Evolutionary conservation across 768 basidiomycete genomes (phyloP), one percentile per base, ranked within the genome.

Genomic region (Sporobolomyces phaffii): DNA sequence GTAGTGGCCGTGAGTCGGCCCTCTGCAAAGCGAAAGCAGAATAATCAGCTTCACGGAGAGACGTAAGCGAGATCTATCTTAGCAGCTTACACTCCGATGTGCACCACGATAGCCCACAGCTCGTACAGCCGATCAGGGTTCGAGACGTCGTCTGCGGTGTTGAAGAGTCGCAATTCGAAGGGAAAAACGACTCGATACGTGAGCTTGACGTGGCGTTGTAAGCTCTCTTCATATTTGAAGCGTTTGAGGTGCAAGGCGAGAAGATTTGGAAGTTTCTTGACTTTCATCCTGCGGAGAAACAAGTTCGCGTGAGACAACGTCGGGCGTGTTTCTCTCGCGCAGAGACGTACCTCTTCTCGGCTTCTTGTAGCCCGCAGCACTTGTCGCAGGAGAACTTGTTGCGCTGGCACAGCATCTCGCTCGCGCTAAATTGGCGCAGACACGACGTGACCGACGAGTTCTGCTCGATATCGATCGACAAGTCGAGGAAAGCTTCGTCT

Each of bases 371-470:
- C 63, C 91, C 92, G 75, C 94, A 93, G 77, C 96, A 99, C 22
- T 87, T 85, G 77, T 99, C 96, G 76, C 96, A 99, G 77, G 90
- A 96, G 77, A 97, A 99, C 79, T 98, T 98, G 82, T 99, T 97
- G 78, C 84, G 88, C 78, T 94, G 91, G 73, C 91, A 93, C 24
- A 99, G 84, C 93, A 97, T 99, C 79, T 99, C 96, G 75, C 88
- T 90, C 44, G 92, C 93, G 75, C 91, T 94, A 77, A 99, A 99
- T 76, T 93, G 91, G 50, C 91, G 84, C 40, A 99, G 84, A 77
- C 96, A 99, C 10, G 93, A 88, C 2, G 93, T 94, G 59, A 99
- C 87, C 69, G 91, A 94, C 5, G 92, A 90, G 78, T 98, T 96
- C 77, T 96, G 91, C 77, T 97, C 94, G 73, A 99, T 98, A 77